Percentiles rank a stretch among this genome's conserved stretches.
Evolutionary conservation across 2,329 filamentous ascomycete genomes (phyloP).

Genomic region (Trichophyton benhamiae): DNA sequence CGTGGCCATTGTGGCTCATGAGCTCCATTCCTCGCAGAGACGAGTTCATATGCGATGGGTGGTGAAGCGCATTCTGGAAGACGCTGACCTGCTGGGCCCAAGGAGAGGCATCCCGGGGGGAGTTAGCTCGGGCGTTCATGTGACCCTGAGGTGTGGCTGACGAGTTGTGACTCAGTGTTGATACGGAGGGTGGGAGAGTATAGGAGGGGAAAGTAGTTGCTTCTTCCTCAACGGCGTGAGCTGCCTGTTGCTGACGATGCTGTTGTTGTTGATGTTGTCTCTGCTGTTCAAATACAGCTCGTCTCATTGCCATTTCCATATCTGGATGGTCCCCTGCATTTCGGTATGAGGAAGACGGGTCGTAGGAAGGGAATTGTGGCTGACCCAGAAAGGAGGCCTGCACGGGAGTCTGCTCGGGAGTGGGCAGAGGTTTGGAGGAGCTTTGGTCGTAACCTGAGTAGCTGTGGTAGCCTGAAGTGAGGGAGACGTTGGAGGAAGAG

Average conservation of each 20-base stretch:
- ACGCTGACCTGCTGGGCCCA: conserved; percentile 49
- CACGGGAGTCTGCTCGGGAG: conserved; percentile 43
- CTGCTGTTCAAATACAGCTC: conserved; percentile 41
- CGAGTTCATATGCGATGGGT: conserved; percentile 27
- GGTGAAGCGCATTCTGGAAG: conserved; percentile 21
- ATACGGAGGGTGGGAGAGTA: conserved; percentile 46
- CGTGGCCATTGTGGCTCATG: conserved; percentile 22
- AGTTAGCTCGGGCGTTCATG: conserved; percentile 48
- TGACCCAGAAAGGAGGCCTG: conserved; percentile 39
- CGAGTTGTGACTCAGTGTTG: conserved; percentile 48
- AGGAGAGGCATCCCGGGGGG: conserved; percentile 63
- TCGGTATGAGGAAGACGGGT: conserved; percentile 31
- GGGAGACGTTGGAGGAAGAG: conserved; percentile 31
- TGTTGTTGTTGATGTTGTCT: conserved; percentile 18
- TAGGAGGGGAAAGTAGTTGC: conserved; percentile 35
- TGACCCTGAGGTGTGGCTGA: conserved; percentile 55
- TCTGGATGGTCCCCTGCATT: conserved; percentile 33
- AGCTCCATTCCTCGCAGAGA: conserved; percentile 9
- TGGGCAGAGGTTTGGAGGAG: conserved; percentile 41
- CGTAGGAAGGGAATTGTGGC: conserved; percentile 35
- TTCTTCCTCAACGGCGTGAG: conserved; percentile 35
- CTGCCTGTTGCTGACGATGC: conserved; percentile 29
- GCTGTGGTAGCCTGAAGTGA: conserved; percentile 28
- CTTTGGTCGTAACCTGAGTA: conserved; percentile 33
- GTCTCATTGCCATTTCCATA: conserved; percentile 49